These are phyloP conservation scores for Vigna mungo DNA, from an alignment of 306 rosid species.

Conservation along the genomic window DNA sequence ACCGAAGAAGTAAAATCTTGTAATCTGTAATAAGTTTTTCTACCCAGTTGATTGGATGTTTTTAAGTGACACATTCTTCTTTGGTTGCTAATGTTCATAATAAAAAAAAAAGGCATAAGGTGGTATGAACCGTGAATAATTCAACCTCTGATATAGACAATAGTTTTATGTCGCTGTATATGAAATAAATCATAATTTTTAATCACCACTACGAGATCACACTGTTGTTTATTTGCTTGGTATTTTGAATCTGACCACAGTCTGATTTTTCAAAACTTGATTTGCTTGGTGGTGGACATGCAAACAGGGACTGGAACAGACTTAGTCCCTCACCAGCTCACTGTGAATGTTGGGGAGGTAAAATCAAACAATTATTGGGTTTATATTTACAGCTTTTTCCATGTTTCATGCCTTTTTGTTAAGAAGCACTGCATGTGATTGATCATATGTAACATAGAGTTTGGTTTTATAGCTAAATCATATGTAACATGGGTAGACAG, in stretches of 20 bases:
- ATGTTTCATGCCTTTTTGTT: not conserved
- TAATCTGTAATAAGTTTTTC: not conserved
- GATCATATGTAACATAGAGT: not conserved
- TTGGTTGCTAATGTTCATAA: not conserved
- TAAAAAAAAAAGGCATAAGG: not conserved
- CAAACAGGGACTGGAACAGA: not conserved
- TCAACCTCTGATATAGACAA: not conserved
- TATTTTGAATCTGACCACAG: not conserved
- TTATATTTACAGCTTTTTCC: not conserved
- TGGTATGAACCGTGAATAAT: not conserved
- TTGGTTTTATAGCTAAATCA: too few relatives aligned
- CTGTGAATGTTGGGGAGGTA: not conserved
- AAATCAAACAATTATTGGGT: not conserved
- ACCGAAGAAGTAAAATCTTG: not conserved
- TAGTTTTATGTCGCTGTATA: not conserved
- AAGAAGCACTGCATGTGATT: too few relatives aligned
- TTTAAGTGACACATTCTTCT: not conserved
- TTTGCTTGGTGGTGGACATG: not conserved
- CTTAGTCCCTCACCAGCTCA: not conserved
- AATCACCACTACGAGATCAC: too few relatives aligned
- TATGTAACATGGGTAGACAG: too few relatives aligned
- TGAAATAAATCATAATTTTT: too few relatives aligned
- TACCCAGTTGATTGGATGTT: too few relatives aligned
- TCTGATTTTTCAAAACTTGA: not conserved
- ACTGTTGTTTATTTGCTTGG: not conserved